phyloP scores from a whole-genome alignment of 495 filamentous ascomycete genomes.

The Friedmanniomyces simplex region DNA sequence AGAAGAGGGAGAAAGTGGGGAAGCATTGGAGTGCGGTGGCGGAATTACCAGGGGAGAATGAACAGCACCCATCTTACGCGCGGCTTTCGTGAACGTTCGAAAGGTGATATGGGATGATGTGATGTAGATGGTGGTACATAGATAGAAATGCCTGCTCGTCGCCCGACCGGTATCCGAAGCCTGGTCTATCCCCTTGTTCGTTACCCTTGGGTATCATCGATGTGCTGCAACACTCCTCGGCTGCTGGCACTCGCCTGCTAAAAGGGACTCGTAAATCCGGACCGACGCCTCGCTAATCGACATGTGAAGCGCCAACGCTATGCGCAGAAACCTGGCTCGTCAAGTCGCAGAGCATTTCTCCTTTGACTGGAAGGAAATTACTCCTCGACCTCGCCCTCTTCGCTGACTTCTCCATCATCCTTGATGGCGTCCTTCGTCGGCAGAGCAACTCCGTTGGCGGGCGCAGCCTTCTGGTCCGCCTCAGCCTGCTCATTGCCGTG shows the following conservation, averaged over 20 bases:
- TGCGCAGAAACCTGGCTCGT: too few relatives aligned
- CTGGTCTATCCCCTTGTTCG: too few relatives aligned
- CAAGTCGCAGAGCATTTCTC: too few relatives aligned
- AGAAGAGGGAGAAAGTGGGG: slow-evolving; percentile 21
- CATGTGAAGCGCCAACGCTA: neutral
- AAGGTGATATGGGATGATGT: neutral
- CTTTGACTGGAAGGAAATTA: neutral
- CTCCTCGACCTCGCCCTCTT: slow-evolving; percentile 27
- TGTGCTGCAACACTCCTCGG: neutral
- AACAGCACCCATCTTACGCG: neutral
- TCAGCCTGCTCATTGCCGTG: slow-evolving; percentile 6
- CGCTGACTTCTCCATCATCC: slow-evolving; percentile 17
- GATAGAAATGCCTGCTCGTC: too few relatives aligned
- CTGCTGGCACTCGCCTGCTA: too few relatives aligned
- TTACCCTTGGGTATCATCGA: neutral
- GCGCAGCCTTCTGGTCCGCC: neutral
- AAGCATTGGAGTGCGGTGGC: slow-evolving; percentile 27
- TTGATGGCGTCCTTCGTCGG: neutral
- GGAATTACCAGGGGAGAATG: slow-evolving; percentile 18
- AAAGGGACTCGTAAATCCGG: too few relatives aligned
- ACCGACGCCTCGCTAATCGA: too few relatives aligned
- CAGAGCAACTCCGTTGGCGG: neutral
- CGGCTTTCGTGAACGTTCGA: neutral
- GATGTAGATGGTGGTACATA: too few relatives aligned
- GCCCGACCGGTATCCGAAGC: too few relatives aligned